Evolutionary conservation across 1,284 basidiomycete genomes (phyloP), one percentile per base, ranked within the genome.

Genomic region (Gymnopus androsaceus): DNA sequence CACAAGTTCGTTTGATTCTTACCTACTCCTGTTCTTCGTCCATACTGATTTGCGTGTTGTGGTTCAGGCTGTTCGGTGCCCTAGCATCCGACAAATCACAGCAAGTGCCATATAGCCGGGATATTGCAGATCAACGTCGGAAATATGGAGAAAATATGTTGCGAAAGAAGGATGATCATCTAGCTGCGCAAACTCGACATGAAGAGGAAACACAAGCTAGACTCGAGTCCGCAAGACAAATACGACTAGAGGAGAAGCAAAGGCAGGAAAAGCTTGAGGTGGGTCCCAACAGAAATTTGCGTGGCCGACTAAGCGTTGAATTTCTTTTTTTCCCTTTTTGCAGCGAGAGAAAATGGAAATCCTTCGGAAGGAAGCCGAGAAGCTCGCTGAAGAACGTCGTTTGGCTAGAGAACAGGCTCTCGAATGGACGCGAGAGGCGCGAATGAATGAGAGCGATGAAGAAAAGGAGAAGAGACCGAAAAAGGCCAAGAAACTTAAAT

Each of bases 141-240:
- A 88, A 90, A 67, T 97, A 96, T 64, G 92, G 94, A 25, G 88
- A 93, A 57, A 88, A 82, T 66, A 84, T 97, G 76, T 71, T 95
- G 49, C 79, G 89, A 52, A 85, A 85, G 57, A 87, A 85, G 1
- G 90, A 92, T 12, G 90, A 92, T 47, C 90, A 94, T 64, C 74
- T 94, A 30, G 72, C 80, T 5, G 74, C 79, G 27, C 95, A 98
- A 68, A 76, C 81, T 57, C 83, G 85, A 56, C 85, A 87, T 67
- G 94, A 97, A 69, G 75, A 74, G 1, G 88, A 92, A 63, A 80
- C 83, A 1, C 81, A 87, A 53, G 88, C 88, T 9, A 84, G 83
- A 64, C 77, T 92, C 6, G 89, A 92, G 45, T 81, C 83, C 27
- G 92, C 90, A 6, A 80, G 88, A 42, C 82, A 80, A 60, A 81